phyloP scores from a whole-genome alignment of 1,139 yeast species.

The Taphrina betulina region DNA sequence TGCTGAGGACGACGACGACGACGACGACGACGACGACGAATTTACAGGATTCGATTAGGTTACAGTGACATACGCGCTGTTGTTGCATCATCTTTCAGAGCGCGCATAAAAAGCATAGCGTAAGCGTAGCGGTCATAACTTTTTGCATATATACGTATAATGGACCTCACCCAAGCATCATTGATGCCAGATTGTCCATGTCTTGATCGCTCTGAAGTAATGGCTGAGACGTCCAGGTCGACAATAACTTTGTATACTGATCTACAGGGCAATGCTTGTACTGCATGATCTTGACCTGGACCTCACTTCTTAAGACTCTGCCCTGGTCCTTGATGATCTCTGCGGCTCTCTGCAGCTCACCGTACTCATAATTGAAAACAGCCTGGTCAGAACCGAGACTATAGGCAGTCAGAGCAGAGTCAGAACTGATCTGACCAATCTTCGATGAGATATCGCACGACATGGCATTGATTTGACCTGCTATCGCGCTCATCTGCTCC shows the following conservation, averaged over 20 bases:
- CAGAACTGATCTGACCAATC: neutral
- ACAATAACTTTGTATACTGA: neutral
- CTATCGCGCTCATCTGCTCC: slow-evolving; percentile 5
- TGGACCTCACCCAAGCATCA: no score
- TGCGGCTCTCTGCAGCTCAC: slow-evolving; percentile 8
- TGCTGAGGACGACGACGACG: neutral
- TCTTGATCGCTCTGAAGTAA: slow-evolving; percentile 3
- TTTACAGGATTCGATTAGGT: slow-evolving; percentile 17
- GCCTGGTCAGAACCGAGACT: slow-evolving; percentile 1
- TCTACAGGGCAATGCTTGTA: neutral
- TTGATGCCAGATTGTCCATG: slow-evolving; percentile 13
- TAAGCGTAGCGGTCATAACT: no score
- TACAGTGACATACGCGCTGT: no score
- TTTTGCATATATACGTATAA: no score
- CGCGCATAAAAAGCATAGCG: no score
- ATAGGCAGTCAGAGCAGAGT: slow-evolving; percentile 4
- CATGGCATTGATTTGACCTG: neutral
- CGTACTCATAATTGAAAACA: slow-evolving; percentile 5
- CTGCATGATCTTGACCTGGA: slow-evolving; percentile 5
- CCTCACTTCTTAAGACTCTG: neutral
- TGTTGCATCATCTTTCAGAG: no score
- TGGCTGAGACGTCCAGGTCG: slow-evolving; percentile 1
- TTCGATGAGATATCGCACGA: neutral
- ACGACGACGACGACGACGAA: slow-evolving; percentile 15
- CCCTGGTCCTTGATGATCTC: slow-evolving; percentile 9